Evolutionary conservation across 345 rosid species (phyloP), one percentile per base, ranked within the genome.

Genomic region (Cardamine resedifolia): DNA sequence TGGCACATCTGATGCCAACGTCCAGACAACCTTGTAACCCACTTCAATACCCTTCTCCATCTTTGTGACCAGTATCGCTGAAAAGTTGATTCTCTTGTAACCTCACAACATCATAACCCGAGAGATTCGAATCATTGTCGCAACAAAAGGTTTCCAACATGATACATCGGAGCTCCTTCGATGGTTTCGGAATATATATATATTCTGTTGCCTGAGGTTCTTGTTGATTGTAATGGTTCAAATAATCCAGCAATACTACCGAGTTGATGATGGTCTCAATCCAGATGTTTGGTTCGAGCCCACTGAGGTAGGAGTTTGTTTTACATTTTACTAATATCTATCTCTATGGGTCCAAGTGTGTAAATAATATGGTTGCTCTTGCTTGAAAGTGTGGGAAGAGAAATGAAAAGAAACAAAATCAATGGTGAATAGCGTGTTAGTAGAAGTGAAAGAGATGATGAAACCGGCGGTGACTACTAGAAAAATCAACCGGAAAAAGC

Each of bases 221-320:
- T 64, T 71, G 33, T 31, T 51, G 18, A 26, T 57, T 21, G 47
- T 56, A n/a, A 36, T 36, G 20, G 27, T 61, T 48, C 61, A 63
- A 77, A 51, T 64, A n/a, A 43, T 78, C 31, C 85, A 93, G 97
- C 52, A 95, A 6, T 89, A 89, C 81, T 93, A 86, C 62, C 82
- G 87, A 50, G 83, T 66, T 78, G 83, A 80, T 48, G 96, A 86
- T 27, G 62, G 81, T 14, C 57, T 86, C 53, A 81, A 79, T 39
- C 98, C 98, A 55, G 96, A 93, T 83, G 97, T 89, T 71, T 90
- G 96, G 94, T 86, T 93, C 64, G 96, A 90, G 75, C 85, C 98
- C 27, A 68, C 85, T 27, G 94, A 90, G 97, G 98, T 93, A 86
- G 58, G n/a, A 24, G 30, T 51, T 3, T 20, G 45, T 34, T 39